These are phyloP conservation scores for Anthracocystis walkeri DNA, from an alignment of 1,284 basidiomycete species.

Conservation along the genomic window DNA sequence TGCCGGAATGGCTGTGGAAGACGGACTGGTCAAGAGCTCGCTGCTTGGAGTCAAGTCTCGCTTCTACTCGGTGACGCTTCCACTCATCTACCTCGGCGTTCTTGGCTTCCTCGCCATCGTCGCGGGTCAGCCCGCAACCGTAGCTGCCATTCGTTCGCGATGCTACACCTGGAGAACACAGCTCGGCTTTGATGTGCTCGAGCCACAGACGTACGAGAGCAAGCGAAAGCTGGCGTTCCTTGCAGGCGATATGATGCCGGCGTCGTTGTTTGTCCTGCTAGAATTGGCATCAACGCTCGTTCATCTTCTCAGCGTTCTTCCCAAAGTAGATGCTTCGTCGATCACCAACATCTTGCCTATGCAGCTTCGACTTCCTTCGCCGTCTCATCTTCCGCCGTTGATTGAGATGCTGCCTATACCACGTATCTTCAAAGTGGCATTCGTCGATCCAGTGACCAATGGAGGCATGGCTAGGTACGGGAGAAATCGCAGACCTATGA, in stretches of 20 bases:
- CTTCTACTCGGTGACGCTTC: conserved; percentile 37
- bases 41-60: conserved; percentile 35
- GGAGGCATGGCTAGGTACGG: conserved; percentile 18
- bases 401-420: conserved; percentile 41
- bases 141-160: conserved; percentile 6
- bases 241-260: conserved; percentile 27
- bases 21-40: conserved; percentile 40
- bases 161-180: conserved; percentile 25
- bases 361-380: conserved; percentile 40
- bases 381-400: conserved; percentile 48
- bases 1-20: conserved; percentile 45
- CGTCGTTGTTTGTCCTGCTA: conserved; percentile 35
- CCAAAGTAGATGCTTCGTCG: conserved; percentile 37
- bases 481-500: conserved; percentile 28
- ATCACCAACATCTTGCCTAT: conserved; percentile 27
- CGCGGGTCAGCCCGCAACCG: conserved; percentile 20
- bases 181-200: conserved; percentile 22
- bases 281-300: conserved; percentile 28
- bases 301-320: conserved; percentile 34
- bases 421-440: conserved; percentile 17
- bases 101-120: conserved; percentile 27
- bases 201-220: background rate
- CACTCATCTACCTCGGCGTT: conserved; percentile 34
- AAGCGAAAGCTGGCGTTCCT: conserved; percentile 4
- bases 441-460: conserved; percentile 20